Conservation (phyloP, 1,284 basidiomycete species). For the Ustilago shanxiensis region DNA sequence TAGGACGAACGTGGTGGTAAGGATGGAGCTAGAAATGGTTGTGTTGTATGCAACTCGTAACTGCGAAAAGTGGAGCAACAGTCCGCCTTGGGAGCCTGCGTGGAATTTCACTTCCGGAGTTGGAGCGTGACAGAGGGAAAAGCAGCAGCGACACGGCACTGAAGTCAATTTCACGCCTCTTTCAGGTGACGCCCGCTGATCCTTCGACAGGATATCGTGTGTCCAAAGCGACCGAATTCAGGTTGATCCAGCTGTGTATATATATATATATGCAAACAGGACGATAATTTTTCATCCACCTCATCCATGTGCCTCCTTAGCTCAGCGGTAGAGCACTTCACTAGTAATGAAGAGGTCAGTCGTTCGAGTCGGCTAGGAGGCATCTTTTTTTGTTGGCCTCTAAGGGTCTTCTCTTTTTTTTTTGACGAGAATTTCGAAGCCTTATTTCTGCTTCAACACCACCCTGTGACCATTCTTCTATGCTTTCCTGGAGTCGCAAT, state of each 20-base stretch:
- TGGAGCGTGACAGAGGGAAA: neutral
- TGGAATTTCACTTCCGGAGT: neutral
- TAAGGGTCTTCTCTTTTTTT: neutral
- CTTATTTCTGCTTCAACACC: neutral
- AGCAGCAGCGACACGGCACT: neutral
- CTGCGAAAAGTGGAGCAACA: neutral
- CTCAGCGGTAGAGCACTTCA: conserved; percentile 59
- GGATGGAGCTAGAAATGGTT: neutral
- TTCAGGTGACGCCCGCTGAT: conserved; percentile 1
- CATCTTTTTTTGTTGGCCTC: conserved; percentile 21
- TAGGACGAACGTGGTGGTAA: conserved; percentile 7
- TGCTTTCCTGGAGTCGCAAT: no score
- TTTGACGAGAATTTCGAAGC: neutral
- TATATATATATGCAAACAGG: neutral
- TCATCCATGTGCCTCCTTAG: conserved; percentile 59
- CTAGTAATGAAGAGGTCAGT: conserved; percentile 60
- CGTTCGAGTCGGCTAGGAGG: conserved; percentile 59
- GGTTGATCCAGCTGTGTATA: neutral
- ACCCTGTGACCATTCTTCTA: no score
- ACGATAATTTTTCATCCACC: no score
- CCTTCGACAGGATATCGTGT: neutral
- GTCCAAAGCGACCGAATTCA: neutral
- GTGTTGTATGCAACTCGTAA: neutral
- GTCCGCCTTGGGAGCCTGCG: conserved; percentile 4
- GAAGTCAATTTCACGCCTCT: conserved; percentile 1